Base-by-base conservation (phyloP, 352 stramenopile species). In the Phytophthora megakarya region DNA sequence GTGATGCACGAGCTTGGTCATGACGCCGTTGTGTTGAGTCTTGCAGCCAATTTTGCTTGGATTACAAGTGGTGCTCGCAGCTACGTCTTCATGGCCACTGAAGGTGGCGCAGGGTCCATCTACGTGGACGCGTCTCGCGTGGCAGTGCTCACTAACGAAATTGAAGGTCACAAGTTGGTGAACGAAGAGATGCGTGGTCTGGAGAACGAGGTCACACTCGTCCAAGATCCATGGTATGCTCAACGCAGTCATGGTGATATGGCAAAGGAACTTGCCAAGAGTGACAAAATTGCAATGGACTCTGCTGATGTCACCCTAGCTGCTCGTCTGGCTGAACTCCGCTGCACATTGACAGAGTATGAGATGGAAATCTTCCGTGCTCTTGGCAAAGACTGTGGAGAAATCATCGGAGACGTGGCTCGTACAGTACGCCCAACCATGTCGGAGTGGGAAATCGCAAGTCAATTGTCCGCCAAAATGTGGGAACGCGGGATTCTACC, bases 131-230 rank as follows among this genome's bases (percentile, higher is more conserved):
- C 62, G 3, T 66, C 50, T 38, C 70, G 62, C 1, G 79, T 86
- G 15, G 68, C 80, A 28, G 48, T 92, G 47, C 48, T 92, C 53
- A 90, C 81, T 15, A 92, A 88, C 53, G 75, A 87, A 57, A 90
- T 92, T 26, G 83, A 92, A 71, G 83, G 80, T 26, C 79, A 92
- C 58, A 81, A 76, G 4, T 56, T 92, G 25, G 62, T 89, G n/a
- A 70, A 88, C 47, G 79, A 92, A 49, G 83, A 90, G 60, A 70
- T 92, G 38, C 65, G 72, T 47, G 83, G 79, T 1, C 73, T 92
- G 6, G 59, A 86, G 42, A 40, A 45, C 6, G 61, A 76, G 3
- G 42, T 88, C 47, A 72, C 59, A 45, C 68, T 86, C 12, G 69
- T 83, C 19, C 54, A 76, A 46, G 76, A 89, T 51, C 76, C 78